Evolutionary conservation across 768 basidiomycete species (phyloP).

Genomic region (Suillus placidus): DNA sequence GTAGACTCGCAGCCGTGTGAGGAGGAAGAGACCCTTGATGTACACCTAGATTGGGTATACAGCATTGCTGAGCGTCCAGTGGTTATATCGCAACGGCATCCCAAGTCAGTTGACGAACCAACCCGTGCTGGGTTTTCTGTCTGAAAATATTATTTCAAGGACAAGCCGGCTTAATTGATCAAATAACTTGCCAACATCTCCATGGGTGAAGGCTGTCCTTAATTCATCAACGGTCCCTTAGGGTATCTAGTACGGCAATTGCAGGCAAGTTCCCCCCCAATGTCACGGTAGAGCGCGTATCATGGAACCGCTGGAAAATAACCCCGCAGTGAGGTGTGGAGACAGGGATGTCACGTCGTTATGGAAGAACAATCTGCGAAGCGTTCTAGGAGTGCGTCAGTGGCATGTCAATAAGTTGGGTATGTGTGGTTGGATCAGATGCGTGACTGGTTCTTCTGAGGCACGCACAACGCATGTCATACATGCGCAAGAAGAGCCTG

Average conservation of each 20-base stretch:
- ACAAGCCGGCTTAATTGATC: constrained; percentile 95
- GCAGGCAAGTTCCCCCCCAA: constrained; percentile 91
- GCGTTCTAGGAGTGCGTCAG: constrained; percentile 95
- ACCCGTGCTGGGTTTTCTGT: background rate
- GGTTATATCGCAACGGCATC: constrained; percentile 96
- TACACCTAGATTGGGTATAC: constrained; percentile 95
- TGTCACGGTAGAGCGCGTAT: constrained; percentile 82
- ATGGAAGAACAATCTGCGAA: constrained; percentile 96
- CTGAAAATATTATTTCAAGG: constrained; percentile 37
- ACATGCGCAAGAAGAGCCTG: background rate
- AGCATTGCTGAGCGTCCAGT: constrained; percentile 99
- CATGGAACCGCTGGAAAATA: constrained; percentile 97
- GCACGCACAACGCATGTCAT: background rate
- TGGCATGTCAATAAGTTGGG: constrained; percentile 86
- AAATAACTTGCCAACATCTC: constrained; percentile 70
- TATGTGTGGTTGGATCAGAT: constrained; percentile 1
- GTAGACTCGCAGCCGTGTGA: constrained; percentile 87
- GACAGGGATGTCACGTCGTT: constrained; percentile 94
- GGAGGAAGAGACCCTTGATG: constrained; percentile 89
- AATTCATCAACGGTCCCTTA: constrained; percentile 61
- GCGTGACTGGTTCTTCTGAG: background rate
- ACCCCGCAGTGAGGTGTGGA: constrained; percentile 94
- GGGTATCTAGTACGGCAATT: constrained; percentile 45
- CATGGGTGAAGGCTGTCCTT: constrained; percentile 80
- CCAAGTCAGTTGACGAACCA: constrained; percentile 50